Evolutionary conservation across 2,329 filamentous ascomycete species (phyloP), one percentile per base, ranked within the genome.

Genomic region (Lecanosticta acicola): DNA sequence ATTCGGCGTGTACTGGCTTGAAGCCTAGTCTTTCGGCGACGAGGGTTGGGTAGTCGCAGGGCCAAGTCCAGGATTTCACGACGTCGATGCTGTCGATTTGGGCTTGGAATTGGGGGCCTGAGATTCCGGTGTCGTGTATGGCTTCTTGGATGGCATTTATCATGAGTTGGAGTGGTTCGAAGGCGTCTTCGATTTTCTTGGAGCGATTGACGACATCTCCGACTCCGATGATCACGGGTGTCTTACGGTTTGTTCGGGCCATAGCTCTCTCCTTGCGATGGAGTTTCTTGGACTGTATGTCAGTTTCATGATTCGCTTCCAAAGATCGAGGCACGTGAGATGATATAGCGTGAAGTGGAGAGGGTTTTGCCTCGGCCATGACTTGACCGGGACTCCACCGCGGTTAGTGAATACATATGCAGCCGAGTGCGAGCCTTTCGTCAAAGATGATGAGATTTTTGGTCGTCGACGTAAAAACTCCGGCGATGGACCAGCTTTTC

Each of bases 41-140:
- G 1, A 79, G 64, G 3, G 68, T 70, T 0, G 80, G 78, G 58
- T 84, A 75, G 1, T 70, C 63, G 57, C 84, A 84, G 0, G 76
- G 74, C 81, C 81, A 84, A 0, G 81, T 83, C 81, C 81, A 85
- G 0, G 78, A 78, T 33, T 70, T 72, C 8, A 84, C 79, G 3
- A 83, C 73, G 35, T 59, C 75, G 69, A 85, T 68, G 53, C 75
- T 78, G 58, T 84, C 80, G 42, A 82, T 74, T 1, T 64, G 62
- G 0, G 66, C 56, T 48, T 69, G 69, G 2, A 59, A 46, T 1
- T 57, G 32, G 1, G 60, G 55, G 10, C 60, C 55, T 8, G 46
- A 26, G 7, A 70, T 54, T 1, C 60, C 63, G 0, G 74, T 72
- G 53, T 84, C 79, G 32, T 67, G 44, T 3, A 83, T 58, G 1